Base-by-base conservation (phyloP, 169 alveolate genomes). In the Plasmodium ovale region DNA sequence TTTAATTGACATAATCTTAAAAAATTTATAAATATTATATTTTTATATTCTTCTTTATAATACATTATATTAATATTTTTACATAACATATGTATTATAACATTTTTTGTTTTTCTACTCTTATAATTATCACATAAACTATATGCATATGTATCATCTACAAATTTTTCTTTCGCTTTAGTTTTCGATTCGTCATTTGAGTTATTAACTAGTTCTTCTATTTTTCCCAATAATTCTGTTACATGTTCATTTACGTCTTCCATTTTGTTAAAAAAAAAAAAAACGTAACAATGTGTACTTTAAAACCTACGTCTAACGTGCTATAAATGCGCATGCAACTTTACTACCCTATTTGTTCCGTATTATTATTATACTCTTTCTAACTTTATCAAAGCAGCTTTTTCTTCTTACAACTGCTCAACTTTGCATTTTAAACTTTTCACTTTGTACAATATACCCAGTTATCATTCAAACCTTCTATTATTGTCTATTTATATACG, bases 51-150 rank as follows among this genome's bases (percentile, higher is more conserved):
- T 16, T 84, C 91, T 27, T 53, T 68, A 47, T 54, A 84, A 31
- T 84, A 58, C 27, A 84, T 29, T 37, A 84, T 67, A 68, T 84
- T 84, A 54, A 84, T 84, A 59, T 84, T 62, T 35, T 89, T 87
- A 23, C 51, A 23, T 23, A 68, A 77, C 95, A 94, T 87, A 79
- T 94, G 87, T 35, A 87, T 72, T 64, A 92, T 91, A 39, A 94
- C 96, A 49, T 92, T 89, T 70, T 35, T 29, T 21, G 96, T 93
- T 56, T 54, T 91, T 54, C 92, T 87, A 39, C 95, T 92, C 69
- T 77, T 59, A 65, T 87, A 94, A 72, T 93, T 88, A 62, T 94
- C 96, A 74, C 92, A 92, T 54, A 94, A 84, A 65, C 96, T 94
- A 59, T 74, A 74, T n/a, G 96, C 96, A 44, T 82, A 59, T 33